Conservation (phyloP, 2,329 filamentous ascomycete species). For the Ceratocystis albifundus region DNA sequence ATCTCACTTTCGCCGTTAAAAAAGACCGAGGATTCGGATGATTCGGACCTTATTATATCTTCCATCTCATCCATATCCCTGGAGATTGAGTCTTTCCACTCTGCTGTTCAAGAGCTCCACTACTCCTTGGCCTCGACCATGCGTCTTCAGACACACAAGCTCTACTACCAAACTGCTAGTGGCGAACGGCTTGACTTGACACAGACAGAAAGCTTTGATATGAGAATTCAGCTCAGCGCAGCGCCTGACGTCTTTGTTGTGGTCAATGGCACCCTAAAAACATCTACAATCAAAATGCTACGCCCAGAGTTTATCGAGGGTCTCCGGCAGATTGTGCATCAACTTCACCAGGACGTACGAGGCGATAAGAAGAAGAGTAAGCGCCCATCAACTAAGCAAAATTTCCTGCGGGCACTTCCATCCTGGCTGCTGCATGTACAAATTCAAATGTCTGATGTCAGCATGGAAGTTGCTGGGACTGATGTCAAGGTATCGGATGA, state of each 20-base stretch:
- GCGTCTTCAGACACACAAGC: slow-evolving; percentile 69
- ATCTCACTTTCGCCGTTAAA: slow-evolving; percentile 70
- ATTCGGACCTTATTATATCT: slow-evolving; percentile 91
- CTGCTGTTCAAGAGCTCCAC: slow-evolving; percentile 66
- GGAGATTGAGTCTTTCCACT: slow-evolving; percentile 93
- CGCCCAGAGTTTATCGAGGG: slow-evolving; percentile 87
- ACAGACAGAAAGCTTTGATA: slow-evolving; percentile 74
- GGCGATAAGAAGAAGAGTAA: slow-evolving; percentile 32
- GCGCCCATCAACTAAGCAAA: slow-evolving; percentile 43
- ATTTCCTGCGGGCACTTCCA: slow-evolving; percentile 67
- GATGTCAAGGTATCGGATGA: slow-evolving; percentile 74
- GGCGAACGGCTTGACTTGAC: slow-evolving; percentile 77
- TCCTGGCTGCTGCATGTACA: slow-evolving; percentile 75
- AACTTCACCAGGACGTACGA: slow-evolving; percentile 61
- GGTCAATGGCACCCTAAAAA: slow-evolving; percentile 67
- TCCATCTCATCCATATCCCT: slow-evolving; percentile 88
- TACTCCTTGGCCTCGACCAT: slow-evolving; percentile 77
- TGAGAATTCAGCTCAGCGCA: slow-evolving; percentile 75
- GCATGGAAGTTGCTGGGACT: slow-evolving; percentile 77
- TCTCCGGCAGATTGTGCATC: slow-evolving; percentile 77
- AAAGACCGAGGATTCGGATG: slow-evolving; percentile 56
- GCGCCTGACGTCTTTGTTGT: slow-evolving; percentile 76
- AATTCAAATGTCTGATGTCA: slow-evolving; percentile 79
- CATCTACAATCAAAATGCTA: slow-evolving; percentile 79
- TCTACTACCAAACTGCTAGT: slow-evolving; percentile 87